Evolutionary conservation across 2,329 filamentous ascomycete species (phyloP).

Genomic region (Endoconidiophora polonica): DNA sequence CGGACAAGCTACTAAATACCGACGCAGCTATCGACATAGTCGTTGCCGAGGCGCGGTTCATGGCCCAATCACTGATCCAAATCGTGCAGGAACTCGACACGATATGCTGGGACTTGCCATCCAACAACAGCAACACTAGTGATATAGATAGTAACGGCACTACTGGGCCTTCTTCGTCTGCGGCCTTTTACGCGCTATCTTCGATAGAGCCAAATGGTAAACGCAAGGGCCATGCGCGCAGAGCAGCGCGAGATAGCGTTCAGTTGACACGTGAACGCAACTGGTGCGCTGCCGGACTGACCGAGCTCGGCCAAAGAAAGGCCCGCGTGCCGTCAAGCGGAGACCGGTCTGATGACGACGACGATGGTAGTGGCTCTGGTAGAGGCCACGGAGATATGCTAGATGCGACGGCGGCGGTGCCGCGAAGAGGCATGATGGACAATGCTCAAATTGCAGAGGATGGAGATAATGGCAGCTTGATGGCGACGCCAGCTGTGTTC

Average conservation of each 20-base stretch:
- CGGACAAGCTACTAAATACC: neutral
- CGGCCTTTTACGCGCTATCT: neutral
- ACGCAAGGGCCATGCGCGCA: slow-evolving; percentile 7
- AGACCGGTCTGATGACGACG: neutral
- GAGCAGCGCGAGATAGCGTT: slow-evolving; percentile 7
- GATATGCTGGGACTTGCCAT: slow-evolving; percentile 3
- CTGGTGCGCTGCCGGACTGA: slow-evolving; percentile 3
- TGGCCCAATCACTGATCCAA: slow-evolving; percentile 4
- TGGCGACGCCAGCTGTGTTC: neutral
- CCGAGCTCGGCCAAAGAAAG: slow-evolving; percentile 6
- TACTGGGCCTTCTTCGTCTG: neutral
- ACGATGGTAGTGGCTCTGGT: neutral
- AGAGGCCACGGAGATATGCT: no score
- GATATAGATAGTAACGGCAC: no score
- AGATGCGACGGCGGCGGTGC: neutral
- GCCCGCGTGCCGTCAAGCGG: neutral
- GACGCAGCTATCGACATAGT: neutral
- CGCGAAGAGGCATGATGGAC: neutral
- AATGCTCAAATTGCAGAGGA: neutral
- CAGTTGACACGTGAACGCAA: slow-evolving; percentile 10
- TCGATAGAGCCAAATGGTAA: neutral
- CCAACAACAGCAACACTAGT: no score
- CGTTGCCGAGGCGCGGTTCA: neutral
- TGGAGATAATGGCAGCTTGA: neutral
- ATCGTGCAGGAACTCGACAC: slow-evolving; percentile 9